phyloP scores from a whole-genome alignment of 257 asterid species.

The Solanum gandarillasii region DNA sequence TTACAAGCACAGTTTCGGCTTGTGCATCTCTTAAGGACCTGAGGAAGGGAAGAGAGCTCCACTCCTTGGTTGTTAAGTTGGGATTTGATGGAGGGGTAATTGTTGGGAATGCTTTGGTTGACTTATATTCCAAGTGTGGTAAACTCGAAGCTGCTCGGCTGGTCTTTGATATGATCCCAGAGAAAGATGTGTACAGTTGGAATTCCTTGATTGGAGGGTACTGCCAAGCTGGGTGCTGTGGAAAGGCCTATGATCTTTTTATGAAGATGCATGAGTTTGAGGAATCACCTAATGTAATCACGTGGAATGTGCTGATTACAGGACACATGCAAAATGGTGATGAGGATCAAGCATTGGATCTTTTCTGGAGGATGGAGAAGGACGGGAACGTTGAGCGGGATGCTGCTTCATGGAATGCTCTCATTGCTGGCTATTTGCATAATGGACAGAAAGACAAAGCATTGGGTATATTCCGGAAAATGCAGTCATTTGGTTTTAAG shows the following conservation, averaged over 20 bases:
- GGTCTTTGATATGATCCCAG: slow-evolving; percentile 41
- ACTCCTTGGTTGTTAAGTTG: slow-evolving; percentile 41
- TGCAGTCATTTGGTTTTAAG: slow-evolving; percentile 45
- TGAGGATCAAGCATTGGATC: slow-evolving; percentile 71
- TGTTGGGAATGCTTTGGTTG: slow-evolving; percentile 62
- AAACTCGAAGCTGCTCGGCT: slow-evolving; percentile 45
- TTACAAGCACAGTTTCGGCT: slow-evolving; percentile 49
- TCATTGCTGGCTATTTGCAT: slow-evolving; percentile 58
- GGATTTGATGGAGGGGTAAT: slow-evolving; percentile 50
- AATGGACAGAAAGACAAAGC: slow-evolving; percentile 56
- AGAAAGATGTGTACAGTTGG: slow-evolving; percentile 69
- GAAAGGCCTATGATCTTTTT: slow-evolving; percentile 66
- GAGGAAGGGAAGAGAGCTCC: slow-evolving; percentile 60
- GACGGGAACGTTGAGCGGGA: slow-evolving; percentile 47
- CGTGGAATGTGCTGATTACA: slow-evolving; percentile 73
- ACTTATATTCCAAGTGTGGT: slow-evolving; percentile 74
- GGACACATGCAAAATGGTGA: slow-evolving; percentile 71
- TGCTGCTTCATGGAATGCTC: slow-evolving; percentile 78
- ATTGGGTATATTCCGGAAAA: slow-evolving; percentile 42
- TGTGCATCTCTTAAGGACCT: slow-evolving; percentile 46
- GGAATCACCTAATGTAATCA: slow-evolving; percentile 50
- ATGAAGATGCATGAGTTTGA: slow-evolving; percentile 43
- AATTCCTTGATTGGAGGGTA: slow-evolving; percentile 80
- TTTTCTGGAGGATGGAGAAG: slow-evolving; percentile 61
- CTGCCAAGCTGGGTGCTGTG: slow-evolving; percentile 69